Evolutionary conservation across 225 moss, liverwort and hornwort species (phyloP), one percentile per base, ranked within the genome.

Genomic region (Marchantia paleacea): DNA sequence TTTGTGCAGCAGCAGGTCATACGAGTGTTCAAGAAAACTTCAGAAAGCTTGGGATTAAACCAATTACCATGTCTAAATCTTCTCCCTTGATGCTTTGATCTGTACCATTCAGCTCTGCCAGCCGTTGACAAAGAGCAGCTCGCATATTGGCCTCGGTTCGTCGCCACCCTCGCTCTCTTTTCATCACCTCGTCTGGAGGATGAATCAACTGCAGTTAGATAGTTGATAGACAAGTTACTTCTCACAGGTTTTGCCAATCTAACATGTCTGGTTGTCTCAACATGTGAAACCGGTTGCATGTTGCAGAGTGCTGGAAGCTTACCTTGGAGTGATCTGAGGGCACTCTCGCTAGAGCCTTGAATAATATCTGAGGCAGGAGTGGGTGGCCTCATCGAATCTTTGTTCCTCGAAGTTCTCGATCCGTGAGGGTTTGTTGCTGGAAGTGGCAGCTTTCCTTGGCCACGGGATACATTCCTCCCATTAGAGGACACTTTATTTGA

Each of bases 141-240:
- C 94, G 88, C 93, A 95, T 93, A 53, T 82, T 87, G 77, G 91
- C 94, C 84, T 95, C 94, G 2, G 93, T 95, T 80, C 89, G 88
- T 70, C 94, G 91, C 93, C 94, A 95, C 63, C 91, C 88, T 81
- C 85, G 84, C 78, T 95, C 93, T 64, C 91, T 83, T 78, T 85
- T 85, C 76, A 85, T 81, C 47, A 95, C 91, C 52, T 95, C 94
- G 76, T 95, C 93, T 92, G 75, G 12, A 29, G 19, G 8, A 75
- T 12, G 18, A 15, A 18, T 25, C 1, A 52, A 47, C 24, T 24
- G 11, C 8, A 49, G 19, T 19, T 47, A 20, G 10, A 7, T 47
- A 8, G 64, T 19, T 64, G n/a, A n/a, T 9, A 8, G 10, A 9
- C 10, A 19, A 3, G n/a, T 64, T 64, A 64, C n/a, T 19, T 64